Evolutionary conservation across 495 filamentous ascomycete genomes (phyloP), one percentile per base, ranked within the genome.

Genomic region (Sabuloglossum arenarium): DNA sequence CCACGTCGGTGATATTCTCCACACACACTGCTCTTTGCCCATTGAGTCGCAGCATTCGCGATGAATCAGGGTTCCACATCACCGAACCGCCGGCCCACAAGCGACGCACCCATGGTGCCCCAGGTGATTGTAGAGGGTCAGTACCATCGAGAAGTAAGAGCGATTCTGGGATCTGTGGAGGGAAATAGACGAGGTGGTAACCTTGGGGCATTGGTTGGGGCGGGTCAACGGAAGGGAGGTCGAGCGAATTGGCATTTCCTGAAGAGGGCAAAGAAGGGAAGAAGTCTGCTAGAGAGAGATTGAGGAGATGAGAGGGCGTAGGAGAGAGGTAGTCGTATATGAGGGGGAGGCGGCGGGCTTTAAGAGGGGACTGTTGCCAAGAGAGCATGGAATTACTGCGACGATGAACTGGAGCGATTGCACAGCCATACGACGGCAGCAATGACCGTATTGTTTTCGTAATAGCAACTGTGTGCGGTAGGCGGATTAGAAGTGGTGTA

Each of bases 281-380:
- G 60, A 82, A 73, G 59, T 80, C 78, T 19, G 64, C 62, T 16
- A 94, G 76, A 23, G 80, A 75, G 32, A 77, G 68, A 59, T 72
- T 70, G 42, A 91, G 72, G 3, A 86, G 77, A 65, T 83, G 72
- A 0, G 81, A 84, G 3, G 72, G 74, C 29, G 73, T 75, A 1
- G 82, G 77, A 42, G 75, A 71, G 63, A 88, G 71, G 61, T 79
- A 75, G 64, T 91, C 86, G 60, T 73, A 70, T 43, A 74, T 71
- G 54, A 77, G 58, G 24, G 79, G 79, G 42, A 80, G 67, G 25
- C 64, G 69, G 55, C 80, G 78, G 46, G 65, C 49, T 10, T 53
- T 55, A 25, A 68, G 55, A n/a, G 55, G 45, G 27, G 53, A 59
- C 45, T 64, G 54, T 24, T 67, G 62, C 54, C 61, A 39, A 31